Conservation (phyloP, 768 basidiomycete species). For the Clathrus columnatus region DNA sequence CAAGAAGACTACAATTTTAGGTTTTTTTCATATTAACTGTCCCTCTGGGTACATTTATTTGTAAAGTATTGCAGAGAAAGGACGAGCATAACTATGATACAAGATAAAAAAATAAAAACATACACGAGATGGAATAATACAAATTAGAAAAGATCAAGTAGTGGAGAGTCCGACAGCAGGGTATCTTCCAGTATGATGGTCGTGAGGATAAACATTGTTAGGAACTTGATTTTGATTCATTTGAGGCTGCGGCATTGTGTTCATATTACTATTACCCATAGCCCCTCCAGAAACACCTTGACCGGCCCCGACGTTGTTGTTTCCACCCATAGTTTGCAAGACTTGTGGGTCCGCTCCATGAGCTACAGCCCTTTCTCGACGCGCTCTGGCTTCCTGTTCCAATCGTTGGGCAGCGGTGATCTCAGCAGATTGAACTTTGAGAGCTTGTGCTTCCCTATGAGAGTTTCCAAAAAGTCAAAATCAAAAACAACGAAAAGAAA, state of each 20-base stretch:
- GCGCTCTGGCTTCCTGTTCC: not conserved
- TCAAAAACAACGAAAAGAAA: not conserved
- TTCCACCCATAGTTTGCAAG: not conserved
- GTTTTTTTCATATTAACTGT: too few species aligned
- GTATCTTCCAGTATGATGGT: not conserved
- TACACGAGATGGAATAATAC: not conserved
- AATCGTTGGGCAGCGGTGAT: not conserved
- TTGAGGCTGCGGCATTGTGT: too few species aligned
- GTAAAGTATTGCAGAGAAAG: too few species aligned
- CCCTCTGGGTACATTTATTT: too few species aligned
- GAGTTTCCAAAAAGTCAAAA: not conserved
- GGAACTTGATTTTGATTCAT: not conserved
- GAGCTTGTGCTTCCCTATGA: not conserved
- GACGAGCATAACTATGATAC: too few species aligned
- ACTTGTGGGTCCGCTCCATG: not conserved
- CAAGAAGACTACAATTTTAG: too few species aligned
- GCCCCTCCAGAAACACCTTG: too few species aligned
- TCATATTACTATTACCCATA: too few species aligned
- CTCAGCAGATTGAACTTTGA: not conserved
- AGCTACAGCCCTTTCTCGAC: not conserved
- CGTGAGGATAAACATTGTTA: not conserved
- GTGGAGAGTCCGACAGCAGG: not conserved
- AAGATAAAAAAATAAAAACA: too few species aligned
- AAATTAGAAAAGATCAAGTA: not conserved
- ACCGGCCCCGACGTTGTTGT: not conserved